Evolutionary conservation across 768 basidiomycete species (phyloP).

Genomic region (Mycena leptocephala): DNA sequence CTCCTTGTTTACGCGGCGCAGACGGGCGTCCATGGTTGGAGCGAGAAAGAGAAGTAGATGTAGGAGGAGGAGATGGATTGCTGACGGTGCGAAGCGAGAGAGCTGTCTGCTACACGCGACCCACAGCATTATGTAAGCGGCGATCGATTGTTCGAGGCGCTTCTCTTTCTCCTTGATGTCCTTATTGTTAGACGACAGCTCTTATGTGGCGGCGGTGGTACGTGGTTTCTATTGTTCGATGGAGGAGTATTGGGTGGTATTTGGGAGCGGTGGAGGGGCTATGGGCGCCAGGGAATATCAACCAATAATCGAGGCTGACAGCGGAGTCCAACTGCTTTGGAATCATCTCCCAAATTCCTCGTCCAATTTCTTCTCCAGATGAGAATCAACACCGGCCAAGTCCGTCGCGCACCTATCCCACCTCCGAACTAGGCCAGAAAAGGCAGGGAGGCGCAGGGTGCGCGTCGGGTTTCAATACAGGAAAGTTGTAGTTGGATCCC

Average conservation of each 20-base stretch:
- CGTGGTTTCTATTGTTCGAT: too few relatives aligned
- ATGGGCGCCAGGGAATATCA: too few relatives aligned
- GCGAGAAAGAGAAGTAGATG: not conserved
- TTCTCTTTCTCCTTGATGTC: not conserved
- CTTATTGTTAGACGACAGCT: not conserved
- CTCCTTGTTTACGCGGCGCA: conserved; percentile 95
- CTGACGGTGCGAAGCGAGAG: not conserved
- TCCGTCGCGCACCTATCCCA: not conserved
- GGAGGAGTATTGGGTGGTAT: too few relatives aligned
- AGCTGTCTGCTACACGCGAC: not conserved
- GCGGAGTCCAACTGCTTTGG: too few relatives aligned
- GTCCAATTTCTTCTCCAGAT: too few relatives aligned
- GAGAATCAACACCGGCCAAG: too few relatives aligned
- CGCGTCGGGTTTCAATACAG: too few relatives aligned
- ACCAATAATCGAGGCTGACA: too few relatives aligned
- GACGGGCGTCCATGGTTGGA: conserved; percentile 83
- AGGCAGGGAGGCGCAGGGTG: not conserved
- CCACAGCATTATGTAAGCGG: not conserved
- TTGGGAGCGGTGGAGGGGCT: too few relatives aligned
- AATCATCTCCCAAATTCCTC: too few relatives aligned
- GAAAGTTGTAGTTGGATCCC: too few relatives aligned
- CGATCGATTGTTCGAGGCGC: not conserved
- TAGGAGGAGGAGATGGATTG: too few relatives aligned
- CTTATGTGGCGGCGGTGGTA: not conserved
- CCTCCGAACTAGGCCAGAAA: not conserved